Conservation (phyloP, 2,329 filamentous ascomycete species). For the Teratosphaeria gauchensis region DNA sequence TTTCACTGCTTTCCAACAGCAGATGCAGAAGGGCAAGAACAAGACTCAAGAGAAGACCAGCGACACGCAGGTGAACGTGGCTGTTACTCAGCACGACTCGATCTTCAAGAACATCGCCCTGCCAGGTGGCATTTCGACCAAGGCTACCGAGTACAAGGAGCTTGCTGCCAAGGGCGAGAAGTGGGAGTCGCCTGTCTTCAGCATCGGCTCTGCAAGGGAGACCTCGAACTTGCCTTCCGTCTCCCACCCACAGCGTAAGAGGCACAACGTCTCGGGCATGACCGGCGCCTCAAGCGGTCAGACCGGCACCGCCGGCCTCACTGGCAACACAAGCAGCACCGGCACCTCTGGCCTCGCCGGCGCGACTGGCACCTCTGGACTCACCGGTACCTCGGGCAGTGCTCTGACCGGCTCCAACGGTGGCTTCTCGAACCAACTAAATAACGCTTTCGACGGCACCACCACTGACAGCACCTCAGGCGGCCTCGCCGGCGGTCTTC, state of each 20-base stretch:
- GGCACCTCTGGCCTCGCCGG: neutral
- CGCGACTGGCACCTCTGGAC: neutral
- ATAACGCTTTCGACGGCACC: constrained; percentile 29
- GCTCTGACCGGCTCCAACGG: constrained; percentile 15
- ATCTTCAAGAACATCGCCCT: constrained; percentile 84
- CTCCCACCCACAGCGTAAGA: constrained; percentile 48
- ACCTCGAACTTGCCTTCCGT: constrained; percentile 59
- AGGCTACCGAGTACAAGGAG: constrained; percentile 89
- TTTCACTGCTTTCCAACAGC: constrained; percentile 62
- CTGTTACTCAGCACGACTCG: constrained; percentile 78
- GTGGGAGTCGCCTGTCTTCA: constrained; percentile 94
- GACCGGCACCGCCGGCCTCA: constrained; percentile 7
- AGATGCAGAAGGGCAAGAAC: constrained; percentile 65
- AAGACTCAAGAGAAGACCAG: constrained; percentile 43
- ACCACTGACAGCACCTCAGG: constrained; percentile 5
- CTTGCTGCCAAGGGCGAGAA: constrained; percentile 77
- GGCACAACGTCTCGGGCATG: constrained; percentile 34
- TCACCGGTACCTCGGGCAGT: constrained; percentile 5
- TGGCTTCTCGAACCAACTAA: constrained; percentile 36
- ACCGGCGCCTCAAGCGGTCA: constrained; percentile 20
- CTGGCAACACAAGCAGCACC: constrained; percentile 8
- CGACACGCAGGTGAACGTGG: constrained; percentile 69
- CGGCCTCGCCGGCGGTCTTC: neutral
- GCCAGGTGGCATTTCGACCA: constrained; percentile 80
- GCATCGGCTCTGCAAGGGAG: constrained; percentile 66